Base-by-base conservation (phyloP, 2,329 filamentous ascomycete genomes). In the Penicillium sp. region DNA sequence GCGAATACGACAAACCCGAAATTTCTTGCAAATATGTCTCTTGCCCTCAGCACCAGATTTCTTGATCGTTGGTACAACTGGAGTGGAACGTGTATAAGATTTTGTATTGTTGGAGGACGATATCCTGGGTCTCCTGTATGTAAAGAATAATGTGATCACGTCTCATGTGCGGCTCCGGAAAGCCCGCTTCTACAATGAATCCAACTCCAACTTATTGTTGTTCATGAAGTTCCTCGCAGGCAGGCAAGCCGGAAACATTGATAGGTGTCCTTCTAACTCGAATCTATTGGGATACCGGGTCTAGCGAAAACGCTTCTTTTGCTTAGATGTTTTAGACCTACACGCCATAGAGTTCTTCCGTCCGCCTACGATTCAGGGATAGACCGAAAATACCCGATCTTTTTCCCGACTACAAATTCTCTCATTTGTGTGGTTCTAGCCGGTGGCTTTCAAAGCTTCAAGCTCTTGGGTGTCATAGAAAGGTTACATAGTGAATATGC, bases 61-160 rank as follows among this genome's bases (percentile, higher is more conserved):
- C 28, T 49, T n/a, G 25, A 35, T 49, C 7, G 47, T 17, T 12
- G 47, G 47, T 35, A 35, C 28, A 17, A 22, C 22, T 28, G 25
- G 47, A 4, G 35, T 39, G 15, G 6, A 17, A 28, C 8, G 35
- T 17, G 43, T 34, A 28, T 15, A 5, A 22, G 22, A 41, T 34
- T 34, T 17, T 43, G 39, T 34, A n/a, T 42, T 54, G 14, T 55
- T 17, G 14, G 14, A 51, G 38, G 31, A 45, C 28, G 1, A 31
- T 7, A 42, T 35, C 12, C 20, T 7, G 20, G 20, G 50, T 14
- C 14, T 42, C 11, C n/a, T 42, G 51, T 41, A 41, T 43, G 6
- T 43, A 28, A 53, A 34, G 50, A 53, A n/a, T 52, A 22, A 52
- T 53, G 51, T 53, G 51, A 53, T 43, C 25, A 53, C 31, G 51